A percentile compares a stretch with the other conserved stretches of the same genome.
phyloP scores from a whole-genome alignment of 2,329 filamentous ascomycete species.

The Trichoderma sp. region DNA sequence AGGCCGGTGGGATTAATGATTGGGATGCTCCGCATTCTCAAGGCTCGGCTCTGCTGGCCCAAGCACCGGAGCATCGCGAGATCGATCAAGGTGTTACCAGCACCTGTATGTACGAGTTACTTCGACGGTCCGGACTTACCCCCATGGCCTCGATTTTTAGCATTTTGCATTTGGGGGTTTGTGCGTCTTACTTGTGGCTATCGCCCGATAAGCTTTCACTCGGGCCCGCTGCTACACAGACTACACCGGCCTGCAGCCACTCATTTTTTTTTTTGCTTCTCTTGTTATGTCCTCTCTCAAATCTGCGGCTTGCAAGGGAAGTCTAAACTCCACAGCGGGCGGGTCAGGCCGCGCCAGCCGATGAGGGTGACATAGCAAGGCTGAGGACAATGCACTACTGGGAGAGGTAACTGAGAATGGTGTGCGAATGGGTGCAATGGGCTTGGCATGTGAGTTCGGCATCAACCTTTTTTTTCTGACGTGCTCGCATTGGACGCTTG shows the following conservation, averaged over 20 bases:
- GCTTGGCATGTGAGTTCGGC: neutral
- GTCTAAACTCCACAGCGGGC: slow-evolving; percentile 19
- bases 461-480: neutral
- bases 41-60: neutral
- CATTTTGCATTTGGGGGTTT: neutral
- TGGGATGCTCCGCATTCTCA: neutral
- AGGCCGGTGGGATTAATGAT: neutral
- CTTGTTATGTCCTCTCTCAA: neutral
- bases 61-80: slow-evolving; percentile 10
- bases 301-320: slow-evolving; percentile 8
- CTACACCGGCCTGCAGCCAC: slow-evolving; percentile 8
- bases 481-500: neutral
- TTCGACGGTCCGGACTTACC: neutral
- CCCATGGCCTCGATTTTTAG: neutral
- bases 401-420: neutral
- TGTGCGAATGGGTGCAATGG: neutral
- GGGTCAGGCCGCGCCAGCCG: slow-evolving; percentile 21
- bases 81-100: slow-evolving; percentile 4
- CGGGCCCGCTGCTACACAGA: neutral
- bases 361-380: slow-evolving; percentile 12
- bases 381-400: neutral
- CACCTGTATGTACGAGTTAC: neutral
- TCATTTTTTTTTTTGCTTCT: neutral
- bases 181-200: slow-evolving; percentile 4
- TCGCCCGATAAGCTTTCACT: neutral